Percentiles rank a stretch among this genome's conserved stretches.
Evolutionary conservation across 495 filamentous ascomycete species (phyloP).

Genomic region (Penicillium robsamsonii): DNA sequence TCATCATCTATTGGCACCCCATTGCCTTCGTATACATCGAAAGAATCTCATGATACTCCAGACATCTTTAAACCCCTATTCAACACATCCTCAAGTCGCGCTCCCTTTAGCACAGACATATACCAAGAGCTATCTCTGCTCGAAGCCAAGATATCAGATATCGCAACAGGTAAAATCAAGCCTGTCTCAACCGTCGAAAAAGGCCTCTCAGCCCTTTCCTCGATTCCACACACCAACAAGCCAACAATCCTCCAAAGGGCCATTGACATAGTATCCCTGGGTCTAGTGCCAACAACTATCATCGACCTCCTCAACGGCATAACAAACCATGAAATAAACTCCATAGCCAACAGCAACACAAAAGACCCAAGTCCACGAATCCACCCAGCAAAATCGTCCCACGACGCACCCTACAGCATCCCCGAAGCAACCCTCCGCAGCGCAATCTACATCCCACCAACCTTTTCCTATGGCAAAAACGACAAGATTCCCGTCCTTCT

Average conservation of each 20-base stretch:
- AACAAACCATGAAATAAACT: too few species aligned
- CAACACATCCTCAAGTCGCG: neutral
- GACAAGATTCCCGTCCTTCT: too few species aligned
- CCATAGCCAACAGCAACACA: too few species aligned
- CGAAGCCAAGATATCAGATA: neutral
- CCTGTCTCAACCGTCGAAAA: neutral
- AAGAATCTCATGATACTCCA: neutral
- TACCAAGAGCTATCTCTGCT: neutral
- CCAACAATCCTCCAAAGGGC: neutral
- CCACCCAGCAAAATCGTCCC: too few species aligned
- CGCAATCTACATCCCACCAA: too few species aligned
- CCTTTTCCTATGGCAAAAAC: too few species aligned
- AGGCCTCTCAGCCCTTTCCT: neutral
- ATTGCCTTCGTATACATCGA: neutral
- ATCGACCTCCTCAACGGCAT: neutral
- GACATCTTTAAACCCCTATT: neutral
- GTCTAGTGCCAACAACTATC: conserved; percentile 4
- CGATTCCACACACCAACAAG: neutral
- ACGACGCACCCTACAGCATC: too few species aligned
- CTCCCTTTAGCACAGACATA: neutral
- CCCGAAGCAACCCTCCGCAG: too few species aligned
- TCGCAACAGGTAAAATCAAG: neutral
- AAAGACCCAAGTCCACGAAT: too few species aligned
- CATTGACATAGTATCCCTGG: neutral
- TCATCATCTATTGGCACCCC: neutral